Evolutionary conservation across 768 basidiomycete genomes (phyloP).

Genomic region (Trichaptum fuscoviolaceum): DNA sequence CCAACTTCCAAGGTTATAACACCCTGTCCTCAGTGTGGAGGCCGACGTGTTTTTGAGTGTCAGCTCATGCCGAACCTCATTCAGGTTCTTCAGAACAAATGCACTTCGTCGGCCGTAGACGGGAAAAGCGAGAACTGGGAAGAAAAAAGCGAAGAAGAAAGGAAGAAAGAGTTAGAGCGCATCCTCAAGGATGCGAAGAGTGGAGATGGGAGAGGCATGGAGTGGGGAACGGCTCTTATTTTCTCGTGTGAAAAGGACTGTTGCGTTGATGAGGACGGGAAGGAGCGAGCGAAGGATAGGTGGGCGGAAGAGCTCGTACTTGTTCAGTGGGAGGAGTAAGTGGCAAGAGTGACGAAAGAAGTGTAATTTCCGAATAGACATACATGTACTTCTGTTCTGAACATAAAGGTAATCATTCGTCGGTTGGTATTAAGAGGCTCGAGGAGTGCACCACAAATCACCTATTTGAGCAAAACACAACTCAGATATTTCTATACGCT

Average conservation of each 20-base stretch:
- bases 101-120: conserved; percentile 16
- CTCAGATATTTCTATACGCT: not conserved
- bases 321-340: conserved; percentile 69
- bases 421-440: not conserved
- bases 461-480: not conserved
- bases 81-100: conserved; percentile 50
- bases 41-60: conserved; percentile 77
- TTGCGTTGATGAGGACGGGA: conserved; percentile 39
- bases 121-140: conserved; percentile 20
- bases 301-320: conserved; percentile 78
- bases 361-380: not conserved
- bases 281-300: conserved; percentile 30
- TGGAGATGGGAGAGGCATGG: conserved; percentile 63
- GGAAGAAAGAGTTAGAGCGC: conserved; percentile 55
- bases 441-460: not conserved
- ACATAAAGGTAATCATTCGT: not conserved
- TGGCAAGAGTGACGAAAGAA: conserved; percentile 12
- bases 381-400: not conserved
- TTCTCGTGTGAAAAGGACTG: conserved; percentile 87
- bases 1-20: conserved; percentile 42
- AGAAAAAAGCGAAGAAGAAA: conserved; percentile 53
- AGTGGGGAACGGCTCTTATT: conserved; percentile 90
- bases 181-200: conserved; percentile 42
- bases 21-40: conserved; percentile 61
- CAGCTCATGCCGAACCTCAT: conserved; percentile 95